phyloP scores from a whole-genome alignment of 225 moss, liverwort and hornwort genomes.

The Polytrichum commune region DNA sequence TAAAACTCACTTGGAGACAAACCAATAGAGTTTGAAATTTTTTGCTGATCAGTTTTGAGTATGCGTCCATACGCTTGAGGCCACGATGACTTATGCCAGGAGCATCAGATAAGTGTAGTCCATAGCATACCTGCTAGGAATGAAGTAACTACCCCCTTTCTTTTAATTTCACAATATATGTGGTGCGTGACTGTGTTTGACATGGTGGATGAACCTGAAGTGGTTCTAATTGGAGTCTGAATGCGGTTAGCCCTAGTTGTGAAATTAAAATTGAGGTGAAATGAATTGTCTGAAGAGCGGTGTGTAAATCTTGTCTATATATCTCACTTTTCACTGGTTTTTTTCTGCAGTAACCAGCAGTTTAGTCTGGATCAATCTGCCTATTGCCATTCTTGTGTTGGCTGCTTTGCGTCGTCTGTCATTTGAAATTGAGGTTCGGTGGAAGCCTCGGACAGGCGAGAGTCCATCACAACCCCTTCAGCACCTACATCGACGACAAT shows the following conservation, averaged over 20 bases:
- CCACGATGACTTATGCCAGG: no score
- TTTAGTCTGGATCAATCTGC: conserved; percentile 85
- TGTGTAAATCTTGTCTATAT: conserved; percentile 7
- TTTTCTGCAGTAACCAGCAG: conserved; percentile 70
- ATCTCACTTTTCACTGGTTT: conserved; percentile 3
- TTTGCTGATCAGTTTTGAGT: no score
- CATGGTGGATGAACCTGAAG: not conserved
- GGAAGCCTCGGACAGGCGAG: conserved; percentile 54
- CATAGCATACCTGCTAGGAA: no score
- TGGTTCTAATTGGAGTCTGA: no score
- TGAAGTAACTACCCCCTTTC: no score
- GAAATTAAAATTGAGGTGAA: no score
- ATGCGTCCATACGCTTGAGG: no score
- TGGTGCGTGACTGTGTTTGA: not conserved
- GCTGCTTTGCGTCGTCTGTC: conserved; percentile 70
- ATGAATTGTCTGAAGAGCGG: not conserved
- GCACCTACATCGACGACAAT: conserved; percentile 43
- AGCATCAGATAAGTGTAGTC: no score
- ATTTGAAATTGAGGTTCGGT: conserved; percentile 82
- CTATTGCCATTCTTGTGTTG: conserved; percentile 70
- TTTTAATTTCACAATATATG: conserved; percentile 4
- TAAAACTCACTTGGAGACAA: no score
- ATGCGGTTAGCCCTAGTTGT: no score
- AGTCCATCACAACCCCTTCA: conserved; percentile 18
- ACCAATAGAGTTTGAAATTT: no score